These are phyloP conservation scores for Stagonosporopsis rhizophila DNA, from an alignment of 2,329 filamentous ascomycete species.

Conservation along the genomic window DNA sequence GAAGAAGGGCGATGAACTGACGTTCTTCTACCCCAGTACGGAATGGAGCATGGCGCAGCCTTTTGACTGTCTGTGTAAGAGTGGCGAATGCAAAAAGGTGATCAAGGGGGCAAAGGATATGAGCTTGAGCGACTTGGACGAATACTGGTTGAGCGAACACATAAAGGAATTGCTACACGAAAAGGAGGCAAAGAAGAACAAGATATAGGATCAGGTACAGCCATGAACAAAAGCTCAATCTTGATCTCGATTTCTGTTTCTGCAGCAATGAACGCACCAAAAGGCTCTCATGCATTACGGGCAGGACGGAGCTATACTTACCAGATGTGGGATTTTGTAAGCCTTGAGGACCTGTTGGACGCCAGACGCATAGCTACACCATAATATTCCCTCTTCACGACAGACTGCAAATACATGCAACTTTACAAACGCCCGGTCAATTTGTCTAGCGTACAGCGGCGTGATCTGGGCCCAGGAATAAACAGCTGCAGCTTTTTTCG, in stretches of 20 bases:
- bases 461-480: too few relatives aligned
- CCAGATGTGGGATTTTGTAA: background rate
- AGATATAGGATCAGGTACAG: background rate
- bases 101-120: constrained; percentile 71
- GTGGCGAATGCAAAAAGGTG: constrained; percentile 63
- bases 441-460: too few relatives aligned
- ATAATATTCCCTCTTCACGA: too few relatives aligned
- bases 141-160: constrained; percentile 55
- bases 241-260: background rate
- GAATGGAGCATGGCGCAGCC: constrained; percentile 78
- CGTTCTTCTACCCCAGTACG: constrained; percentile 78
- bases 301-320: background rate
- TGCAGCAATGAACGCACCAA: background rate
- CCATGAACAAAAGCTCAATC: background rate
- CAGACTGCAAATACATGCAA: too few relatives aligned
- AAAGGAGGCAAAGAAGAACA: constrained; percentile 17
- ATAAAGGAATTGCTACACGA: constrained; percentile 43
- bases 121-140: constrained; percentile 60
- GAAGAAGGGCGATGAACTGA: constrained; percentile 51
- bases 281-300: background rate
- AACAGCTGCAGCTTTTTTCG: too few relatives aligned
- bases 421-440: too few relatives aligned
- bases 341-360: too few relatives aligned
- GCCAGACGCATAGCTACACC: too few relatives aligned
- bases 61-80: constrained; percentile 70